Conservation (phyloP, 1,139 yeast genomes). For the Saccharomyces pastorianus region DNA sequence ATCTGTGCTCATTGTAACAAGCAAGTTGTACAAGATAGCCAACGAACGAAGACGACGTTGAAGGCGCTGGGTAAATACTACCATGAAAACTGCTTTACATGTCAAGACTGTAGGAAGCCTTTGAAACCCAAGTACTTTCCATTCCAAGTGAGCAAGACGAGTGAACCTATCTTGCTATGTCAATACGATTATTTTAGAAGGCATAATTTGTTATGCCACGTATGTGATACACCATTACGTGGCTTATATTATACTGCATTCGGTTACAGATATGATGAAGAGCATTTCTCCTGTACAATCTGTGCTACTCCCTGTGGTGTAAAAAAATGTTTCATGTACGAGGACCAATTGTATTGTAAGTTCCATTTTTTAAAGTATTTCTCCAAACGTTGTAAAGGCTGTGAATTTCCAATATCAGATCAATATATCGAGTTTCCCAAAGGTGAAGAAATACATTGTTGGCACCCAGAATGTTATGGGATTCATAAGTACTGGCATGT, state of each 20-base stretch:
- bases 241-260: constrained; percentile 94
- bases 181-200: constrained; percentile 88
- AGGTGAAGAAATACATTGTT: constrained; percentile 91
- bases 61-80: constrained; percentile 73
- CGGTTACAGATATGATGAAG: constrained; percentile 87
- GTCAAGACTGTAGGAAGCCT: constrained; percentile 70
- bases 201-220: constrained; percentile 71
- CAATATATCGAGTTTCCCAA: constrained; percentile 89
- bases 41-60: constrained; percentile 34
- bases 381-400: constrained; percentile 90
- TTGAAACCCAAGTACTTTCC: constrained; percentile 50
- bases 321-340: constrained; percentile 89
- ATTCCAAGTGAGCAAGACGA: constrained; percentile 35
- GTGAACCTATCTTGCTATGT: constrained; percentile 65
- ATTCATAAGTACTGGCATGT: constrained; percentile 96
- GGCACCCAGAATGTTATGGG: constrained; percentile 99
- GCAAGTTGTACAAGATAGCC: constrained; percentile 66
- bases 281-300: constrained; percentile 87
- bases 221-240: constrained; percentile 76
- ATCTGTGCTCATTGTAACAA: constrained; percentile 58
- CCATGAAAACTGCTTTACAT: constrained; percentile 82
- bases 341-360: constrained; percentile 77
- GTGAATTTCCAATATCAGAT: constrained; percentile 81
- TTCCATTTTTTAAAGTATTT: constrained; percentile 78
- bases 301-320: constrained; percentile 85